These are phyloP conservation scores for Cucurbita maxima DNA, from an alignment of 306 rosid species.

Conservation along the genomic window DNA sequence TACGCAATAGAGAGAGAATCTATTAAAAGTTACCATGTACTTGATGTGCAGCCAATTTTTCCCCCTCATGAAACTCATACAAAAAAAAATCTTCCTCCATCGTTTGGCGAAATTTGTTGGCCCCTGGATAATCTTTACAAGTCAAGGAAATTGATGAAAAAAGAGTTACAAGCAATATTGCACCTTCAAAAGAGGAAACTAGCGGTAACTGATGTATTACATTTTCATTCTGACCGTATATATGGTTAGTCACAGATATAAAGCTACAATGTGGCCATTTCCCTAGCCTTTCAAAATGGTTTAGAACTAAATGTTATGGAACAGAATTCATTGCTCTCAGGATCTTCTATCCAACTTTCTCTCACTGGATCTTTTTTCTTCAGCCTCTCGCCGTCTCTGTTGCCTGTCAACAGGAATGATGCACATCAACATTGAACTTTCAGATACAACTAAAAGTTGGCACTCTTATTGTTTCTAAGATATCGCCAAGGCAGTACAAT, in stretches of 20 bases:
- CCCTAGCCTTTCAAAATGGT: constrained; percentile 20
- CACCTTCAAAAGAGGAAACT: not conserved
- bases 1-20: not conserved
- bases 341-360: constrained; percentile 72
- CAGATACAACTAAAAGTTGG: not conserved
- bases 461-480: not conserved
- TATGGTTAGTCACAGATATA: not conserved
- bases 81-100: not conserved
- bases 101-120: not conserved
- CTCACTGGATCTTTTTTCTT: constrained; percentile 67
- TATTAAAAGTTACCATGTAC: not conserved
- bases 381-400: constrained; percentile 74
- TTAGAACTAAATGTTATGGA: not conserved
- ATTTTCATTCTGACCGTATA: not conserved
- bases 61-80: not conserved
- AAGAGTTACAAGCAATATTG: not conserved
- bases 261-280: not conserved
- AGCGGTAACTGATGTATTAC: not conserved
- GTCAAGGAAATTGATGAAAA: not conserved
- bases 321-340: constrained; percentile 26
- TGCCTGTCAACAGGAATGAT: constrained; percentile 32
- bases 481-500: not conserved
- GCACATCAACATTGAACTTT: not conserved
- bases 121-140: not conserved
- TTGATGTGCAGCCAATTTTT: not conserved